Conservation (phyloP, 176 grass and related monocot species). For the Ensete ventricosum region DNA sequence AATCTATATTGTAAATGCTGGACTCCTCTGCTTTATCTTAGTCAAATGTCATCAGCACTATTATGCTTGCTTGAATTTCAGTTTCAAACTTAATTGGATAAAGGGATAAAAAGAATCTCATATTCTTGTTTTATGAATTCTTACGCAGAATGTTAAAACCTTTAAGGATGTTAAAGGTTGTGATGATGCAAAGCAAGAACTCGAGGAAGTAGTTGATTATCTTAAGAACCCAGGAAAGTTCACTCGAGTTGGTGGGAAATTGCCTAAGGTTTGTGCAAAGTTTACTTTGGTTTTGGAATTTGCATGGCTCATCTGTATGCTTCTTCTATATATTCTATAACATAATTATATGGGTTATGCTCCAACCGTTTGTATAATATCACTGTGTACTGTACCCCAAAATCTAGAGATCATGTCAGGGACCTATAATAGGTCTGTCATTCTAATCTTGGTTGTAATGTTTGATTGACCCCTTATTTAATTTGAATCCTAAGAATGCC, state of each 20-base stretch:
- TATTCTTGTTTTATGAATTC: conserved; percentile 11
- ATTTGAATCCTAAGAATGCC: neutral
- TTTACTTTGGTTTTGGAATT: conserved; percentile 8
- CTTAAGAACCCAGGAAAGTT: conserved; percentile 93
- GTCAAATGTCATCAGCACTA: neutral
- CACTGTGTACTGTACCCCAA: neutral
- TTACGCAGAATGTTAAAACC: conserved; percentile 78
- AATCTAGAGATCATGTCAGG: too few relatives aligned
- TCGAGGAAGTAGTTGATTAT: conserved; percentile 97
- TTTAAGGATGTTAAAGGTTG: conserved; percentile 99
- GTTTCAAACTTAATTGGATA: neutral
- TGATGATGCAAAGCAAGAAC: conserved; percentile 99
- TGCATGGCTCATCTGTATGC: conserved; percentile 3
- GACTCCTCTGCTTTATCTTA: neutral
- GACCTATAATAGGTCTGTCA: too few relatives aligned
- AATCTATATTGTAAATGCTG: too few relatives aligned
- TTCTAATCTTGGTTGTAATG: too few relatives aligned
- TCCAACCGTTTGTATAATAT: neutral
- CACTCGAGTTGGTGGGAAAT: conserved; percentile 91
- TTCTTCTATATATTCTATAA: neutral
- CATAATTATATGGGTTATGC: neutral
- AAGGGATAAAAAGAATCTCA: neutral
- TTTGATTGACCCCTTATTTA: neutral
- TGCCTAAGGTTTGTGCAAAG: conserved; percentile 68
- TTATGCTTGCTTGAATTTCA: neutral